These are phyloP conservation scores for Bromus sterilis DNA, from an alignment of 176 grass and related monocot genomes.

Conservation along the genomic window DNA sequence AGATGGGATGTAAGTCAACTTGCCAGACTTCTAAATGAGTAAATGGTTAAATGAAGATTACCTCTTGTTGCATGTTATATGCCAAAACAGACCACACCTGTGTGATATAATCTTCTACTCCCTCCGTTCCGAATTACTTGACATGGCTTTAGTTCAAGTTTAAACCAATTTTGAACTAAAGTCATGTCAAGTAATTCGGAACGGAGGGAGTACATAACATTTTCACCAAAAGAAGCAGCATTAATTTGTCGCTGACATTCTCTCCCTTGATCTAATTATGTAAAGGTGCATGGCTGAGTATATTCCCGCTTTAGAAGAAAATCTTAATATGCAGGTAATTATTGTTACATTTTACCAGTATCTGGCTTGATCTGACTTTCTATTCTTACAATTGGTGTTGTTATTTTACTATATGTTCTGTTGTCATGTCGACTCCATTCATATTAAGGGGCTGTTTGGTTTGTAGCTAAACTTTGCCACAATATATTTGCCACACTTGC, in stretches of 20 bases:
- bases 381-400: neutral
- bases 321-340: slow-evolving; percentile 59
- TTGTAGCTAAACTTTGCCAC: no score
- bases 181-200: no score
- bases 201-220: no score
- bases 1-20: slow-evolving; percentile 81
- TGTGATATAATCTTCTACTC: neutral
- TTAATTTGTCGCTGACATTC: neutral
- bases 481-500: no score
- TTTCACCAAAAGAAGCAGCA: neutral
- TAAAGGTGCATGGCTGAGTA: slow-evolving; percentile 90
- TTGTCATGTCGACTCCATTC: neutral
- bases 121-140: no score
- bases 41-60: slow-evolving; percentile 7
- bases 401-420: neutral
- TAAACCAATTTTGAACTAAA: no score
- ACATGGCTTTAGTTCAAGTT: no score
- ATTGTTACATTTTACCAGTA: slow-evolving; percentile 4
- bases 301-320: slow-evolving; percentile 68
- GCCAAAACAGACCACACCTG: neutral
- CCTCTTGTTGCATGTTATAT: neutral
- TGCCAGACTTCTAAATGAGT: neutral
- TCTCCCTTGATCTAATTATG: slow-evolving; percentile 21
- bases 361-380: neutral
- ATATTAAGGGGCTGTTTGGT: no score